Evolutionary conservation across 768 basidiomycete genomes (phyloP).

Genomic region (Tricholoma hemisulphureum): DNA sequence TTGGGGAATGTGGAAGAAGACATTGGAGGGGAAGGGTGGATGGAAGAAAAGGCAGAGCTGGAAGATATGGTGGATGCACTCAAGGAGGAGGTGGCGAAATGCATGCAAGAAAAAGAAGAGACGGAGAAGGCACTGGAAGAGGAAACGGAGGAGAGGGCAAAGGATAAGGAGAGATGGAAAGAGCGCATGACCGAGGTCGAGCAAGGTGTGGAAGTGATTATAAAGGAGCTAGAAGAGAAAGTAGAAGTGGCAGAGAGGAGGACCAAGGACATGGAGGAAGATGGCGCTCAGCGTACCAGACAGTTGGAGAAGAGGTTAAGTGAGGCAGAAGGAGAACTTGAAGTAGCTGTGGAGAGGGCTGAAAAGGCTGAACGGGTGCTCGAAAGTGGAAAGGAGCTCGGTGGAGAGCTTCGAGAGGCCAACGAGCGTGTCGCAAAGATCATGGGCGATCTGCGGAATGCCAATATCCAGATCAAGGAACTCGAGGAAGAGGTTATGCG

Average conservation of each 20-base stretch:
- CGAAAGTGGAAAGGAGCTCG: constrained; percentile 65
- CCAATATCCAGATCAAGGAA: constrained; percentile 56
- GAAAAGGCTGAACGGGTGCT: constrained; percentile 64
- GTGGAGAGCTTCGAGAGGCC: constrained; percentile 62
- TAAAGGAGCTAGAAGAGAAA: constrained; percentile 62
- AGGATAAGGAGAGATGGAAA: constrained; percentile 70
- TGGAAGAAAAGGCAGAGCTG: constrained; percentile 65
- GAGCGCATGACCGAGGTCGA: constrained; percentile 72
- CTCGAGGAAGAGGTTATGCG: constrained; percentile 60
- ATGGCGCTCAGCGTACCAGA: constrained; percentile 33
- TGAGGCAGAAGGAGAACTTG: constrained; percentile 49
- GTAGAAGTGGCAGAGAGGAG: constrained; percentile 50
- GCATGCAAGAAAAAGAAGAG: constrained; percentile 44
- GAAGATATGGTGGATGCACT: constrained; percentile 52
- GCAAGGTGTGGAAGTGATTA: constrained; percentile 62
- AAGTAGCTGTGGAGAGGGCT: constrained; percentile 57
- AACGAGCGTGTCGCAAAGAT: constrained; percentile 58
- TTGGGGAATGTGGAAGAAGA: constrained; percentile 67
- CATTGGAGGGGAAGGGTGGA: constrained; percentile 60
- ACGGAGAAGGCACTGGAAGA: constrained; percentile 46
- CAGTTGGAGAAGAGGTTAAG: constrained; percentile 47
- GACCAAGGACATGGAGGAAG: constrained; percentile 40
- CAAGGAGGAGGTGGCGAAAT: constrained; percentile 48
- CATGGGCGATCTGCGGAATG: constrained; percentile 57
- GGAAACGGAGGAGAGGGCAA: constrained; percentile 57